A percentile compares a stretch with the other conserved stretches of the same genome.
phyloP scores from a whole-genome alignment of 2,329 filamentous ascomycete species.

The Cryphonectria parasitica region DNA sequence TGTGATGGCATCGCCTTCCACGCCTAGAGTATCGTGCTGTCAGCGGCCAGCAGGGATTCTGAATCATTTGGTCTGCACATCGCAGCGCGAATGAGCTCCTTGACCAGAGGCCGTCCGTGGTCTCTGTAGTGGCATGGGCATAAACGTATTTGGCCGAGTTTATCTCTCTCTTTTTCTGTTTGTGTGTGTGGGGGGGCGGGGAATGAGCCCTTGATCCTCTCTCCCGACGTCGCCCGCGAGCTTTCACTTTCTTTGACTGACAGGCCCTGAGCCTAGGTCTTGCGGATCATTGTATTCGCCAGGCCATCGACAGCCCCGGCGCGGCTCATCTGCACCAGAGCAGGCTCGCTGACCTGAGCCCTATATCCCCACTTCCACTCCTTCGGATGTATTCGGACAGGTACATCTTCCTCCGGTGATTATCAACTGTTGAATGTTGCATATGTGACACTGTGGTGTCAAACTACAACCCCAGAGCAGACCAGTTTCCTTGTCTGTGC shows the following conservation, averaged over 20 bases:
- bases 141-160: neutral
- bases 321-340: slow-evolving; percentile 2
- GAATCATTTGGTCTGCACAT: neutral
- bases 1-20: neutral
- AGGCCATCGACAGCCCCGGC: neutral
- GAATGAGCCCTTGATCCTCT: neutral
- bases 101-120: neutral
- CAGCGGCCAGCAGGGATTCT: neutral
- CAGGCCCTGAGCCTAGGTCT: neutral
- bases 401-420: neutral
- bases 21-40: neutral
- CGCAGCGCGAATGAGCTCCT: neutral
- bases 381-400: neutral
- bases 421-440: slow-evolving; percentile 2
- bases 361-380: neutral
- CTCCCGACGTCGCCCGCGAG: neutral
- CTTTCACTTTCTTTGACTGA: slow-evolving; percentile 1
- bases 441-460: neutral
- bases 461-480: neutral
- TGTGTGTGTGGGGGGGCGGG: neutral
- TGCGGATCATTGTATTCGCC: neutral
- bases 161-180: neutral
- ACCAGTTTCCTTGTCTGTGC: neutral
- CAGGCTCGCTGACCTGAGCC: slow-evolving; percentile 4
- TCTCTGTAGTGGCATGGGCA: neutral